Conservation (phyloP, 768 basidiomycete species). For the Kwoniella shandongensis region DNA sequence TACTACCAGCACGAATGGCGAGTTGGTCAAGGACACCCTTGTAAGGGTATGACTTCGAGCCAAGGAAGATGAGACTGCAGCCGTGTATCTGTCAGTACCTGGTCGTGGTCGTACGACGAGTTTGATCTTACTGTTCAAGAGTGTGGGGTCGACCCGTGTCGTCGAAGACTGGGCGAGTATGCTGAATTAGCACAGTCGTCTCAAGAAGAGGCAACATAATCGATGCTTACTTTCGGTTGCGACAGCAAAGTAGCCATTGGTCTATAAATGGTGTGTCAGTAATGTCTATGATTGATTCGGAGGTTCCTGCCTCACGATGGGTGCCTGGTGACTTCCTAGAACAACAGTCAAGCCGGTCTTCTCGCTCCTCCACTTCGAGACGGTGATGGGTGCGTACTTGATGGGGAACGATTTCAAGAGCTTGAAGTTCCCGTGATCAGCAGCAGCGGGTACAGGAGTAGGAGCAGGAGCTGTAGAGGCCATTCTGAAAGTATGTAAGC, state of each 20-base stretch:
- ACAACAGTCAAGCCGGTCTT: slow-evolving; percentile 85
- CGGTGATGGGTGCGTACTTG: slow-evolving; percentile 72
- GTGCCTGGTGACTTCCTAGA: slow-evolving; percentile 76
- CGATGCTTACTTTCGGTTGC: slow-evolving; percentile 75
- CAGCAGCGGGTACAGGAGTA: not conserved
- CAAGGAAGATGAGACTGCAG: slow-evolving; percentile 85
- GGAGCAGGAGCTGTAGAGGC: slow-evolving; percentile 9
- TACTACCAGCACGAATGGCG: slow-evolving; percentile 73
- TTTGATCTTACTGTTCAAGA: slow-evolving; percentile 74
- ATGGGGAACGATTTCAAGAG: slow-evolving; percentile 72
- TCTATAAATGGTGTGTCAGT: slow-evolving; percentile 53
- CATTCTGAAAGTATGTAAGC: slow-evolving; percentile 7
- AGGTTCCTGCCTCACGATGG: slow-evolving; percentile 11
- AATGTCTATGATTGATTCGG: not conserved
- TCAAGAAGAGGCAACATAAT: too few relatives aligned
- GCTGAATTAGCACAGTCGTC: too few relatives aligned
- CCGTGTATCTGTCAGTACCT: slow-evolving; percentile 14
- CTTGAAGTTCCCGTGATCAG: slow-evolving; percentile 73
- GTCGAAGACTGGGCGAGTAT: slow-evolving; percentile 87
- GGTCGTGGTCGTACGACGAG: too few relatives aligned
- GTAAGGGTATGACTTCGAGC: slow-evolving; percentile 91
- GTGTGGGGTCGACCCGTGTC: slow-evolving; percentile 96
- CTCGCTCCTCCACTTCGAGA: slow-evolving; percentile 86
- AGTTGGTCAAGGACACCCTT: slow-evolving; percentile 93
- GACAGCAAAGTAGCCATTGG: slow-evolving; percentile 87